Percentiles rank a stretch among this genome's conserved stretches.
phyloP scores from a whole-genome alignment of 768 basidiomycete species.

The Agrocybe pediades region DNA sequence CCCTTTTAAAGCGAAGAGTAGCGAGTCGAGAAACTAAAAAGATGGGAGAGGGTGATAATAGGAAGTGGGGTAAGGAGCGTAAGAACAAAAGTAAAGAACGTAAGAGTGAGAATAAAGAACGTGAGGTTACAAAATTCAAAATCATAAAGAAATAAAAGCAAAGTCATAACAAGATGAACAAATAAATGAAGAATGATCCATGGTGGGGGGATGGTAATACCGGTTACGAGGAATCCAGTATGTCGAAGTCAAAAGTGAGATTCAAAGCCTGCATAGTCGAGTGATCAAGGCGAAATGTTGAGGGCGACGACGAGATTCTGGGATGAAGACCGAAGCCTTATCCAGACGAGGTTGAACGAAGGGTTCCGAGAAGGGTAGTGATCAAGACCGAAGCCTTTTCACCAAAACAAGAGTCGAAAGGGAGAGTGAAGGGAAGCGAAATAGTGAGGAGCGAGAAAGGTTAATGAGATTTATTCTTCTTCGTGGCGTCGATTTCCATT shows the following conservation, averaged over 20 bases:
- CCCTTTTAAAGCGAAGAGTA: not conserved
- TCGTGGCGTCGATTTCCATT: not conserved
- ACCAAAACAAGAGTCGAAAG: not conserved
- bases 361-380: not conserved
- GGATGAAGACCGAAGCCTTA: slow-evolving; percentile 3
- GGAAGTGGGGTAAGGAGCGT: not conserved
- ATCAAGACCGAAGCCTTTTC: not conserved
- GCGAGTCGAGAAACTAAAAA: not conserved
- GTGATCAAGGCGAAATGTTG: not conserved
- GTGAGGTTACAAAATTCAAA: not conserved
- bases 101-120: not conserved
- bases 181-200: not conserved
- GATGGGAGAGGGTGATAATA: not conserved
- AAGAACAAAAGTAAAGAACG: no score
- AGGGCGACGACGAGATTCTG: not conserved
- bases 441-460: not conserved
- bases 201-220: not conserved
- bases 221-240: not conserved
- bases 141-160: not conserved
- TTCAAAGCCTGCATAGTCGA: not conserved
- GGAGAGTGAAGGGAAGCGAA: not conserved
- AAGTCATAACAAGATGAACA: not conserved
- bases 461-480: not conserved
- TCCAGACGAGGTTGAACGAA: not conserved
- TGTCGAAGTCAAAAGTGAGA: not conserved